Evolutionary conservation across 2,329 filamentous ascomycete species (phyloP), one percentile per base, ranked within the genome.

Genomic region (Alternaria rosae): DNA sequence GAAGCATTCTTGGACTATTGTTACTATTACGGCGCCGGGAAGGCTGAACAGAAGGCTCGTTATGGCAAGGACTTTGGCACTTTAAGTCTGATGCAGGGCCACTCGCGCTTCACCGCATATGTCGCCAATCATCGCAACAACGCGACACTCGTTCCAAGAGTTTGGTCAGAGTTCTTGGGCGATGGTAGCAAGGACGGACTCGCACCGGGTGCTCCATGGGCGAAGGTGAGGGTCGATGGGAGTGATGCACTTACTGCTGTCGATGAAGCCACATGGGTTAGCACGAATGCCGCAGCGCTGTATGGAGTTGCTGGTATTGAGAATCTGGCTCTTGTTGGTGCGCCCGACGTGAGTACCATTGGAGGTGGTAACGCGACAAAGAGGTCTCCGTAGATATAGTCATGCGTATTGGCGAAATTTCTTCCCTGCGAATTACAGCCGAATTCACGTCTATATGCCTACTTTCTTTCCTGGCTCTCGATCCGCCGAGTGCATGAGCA

Each of bases 1-100:
- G 73, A 83, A 7, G 85, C 83, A 0, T 89, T 86, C 83, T 76
- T 88, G 2, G 87, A 88, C 52, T 89, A 89, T 75, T 87, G 85
- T 69, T 85, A 84, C 70, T 88, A 87, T 74, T 89, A 86, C 67
- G 79, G 81, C 9, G 86, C 85, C 0, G 69, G 80, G 0, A 73
- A 76, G 0, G 81, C 76, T 0, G 85, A 88, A 74, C 87, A 89
- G 71, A 73, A 69, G 2, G 80, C 82, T 1, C 81, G 85, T 0
- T 89, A 88, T 64, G 87, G 87, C 7, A 70, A 71, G 1, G 74
- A 75, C 48, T 88, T 78, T 62, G 75, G 83, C n/a, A 80, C 64
- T 4, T 62, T 84, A 5, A 85, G 75, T 48, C 75, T 89, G 51
- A 78, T 79, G 50, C 87, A 89, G 69, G 86, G 83, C 0, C 87